Evolutionary conservation across 345 rosid species (phyloP).

Genomic region (Trapa bicornis): DNA sequence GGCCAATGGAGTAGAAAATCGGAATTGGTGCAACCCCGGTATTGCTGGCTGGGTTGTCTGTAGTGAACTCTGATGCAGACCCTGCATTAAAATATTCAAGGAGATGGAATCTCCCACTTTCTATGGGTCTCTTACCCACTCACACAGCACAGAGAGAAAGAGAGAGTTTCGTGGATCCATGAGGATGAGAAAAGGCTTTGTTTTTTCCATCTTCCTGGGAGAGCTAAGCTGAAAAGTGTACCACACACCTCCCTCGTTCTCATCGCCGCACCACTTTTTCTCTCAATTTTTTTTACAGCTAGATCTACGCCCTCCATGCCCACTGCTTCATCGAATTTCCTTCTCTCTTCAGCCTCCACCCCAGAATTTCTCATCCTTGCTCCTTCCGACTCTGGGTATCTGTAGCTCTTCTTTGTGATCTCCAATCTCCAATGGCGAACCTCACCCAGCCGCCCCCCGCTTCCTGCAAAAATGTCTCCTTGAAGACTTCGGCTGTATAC

Average conservation of each 20-base stretch:
- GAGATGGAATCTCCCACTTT: no score
- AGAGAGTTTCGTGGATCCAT: background rate
- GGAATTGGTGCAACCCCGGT: no score
- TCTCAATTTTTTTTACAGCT: background rate
- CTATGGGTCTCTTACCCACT: background rate
- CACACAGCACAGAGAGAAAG: background rate
- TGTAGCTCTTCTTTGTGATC: background rate
- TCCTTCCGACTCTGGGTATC: background rate
- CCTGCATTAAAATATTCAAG: no score
- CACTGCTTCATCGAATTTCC: background rate
- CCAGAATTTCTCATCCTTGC: background rate
- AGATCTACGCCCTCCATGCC: slow-evolving; percentile 3
- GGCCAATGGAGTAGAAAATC: background rate
- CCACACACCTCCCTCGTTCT: slow-evolving; percentile 15
- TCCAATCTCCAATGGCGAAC: background rate
- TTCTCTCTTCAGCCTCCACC: background rate
- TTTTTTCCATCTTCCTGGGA: slow-evolving; percentile 59
- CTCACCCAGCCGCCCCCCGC: background rate
- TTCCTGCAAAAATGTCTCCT: background rate
- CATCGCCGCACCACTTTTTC: background rate
- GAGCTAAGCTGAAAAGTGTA: background rate
- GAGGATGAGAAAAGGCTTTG: slow-evolving; percentile 16
- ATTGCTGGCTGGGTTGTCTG: no score
- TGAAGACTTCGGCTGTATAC: background rate
- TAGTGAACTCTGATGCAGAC: no score